phyloP scores from a whole-genome alignment of 2,329 filamentous ascomycete genomes.

The Neoscytalidium dimidiatum region DNA sequence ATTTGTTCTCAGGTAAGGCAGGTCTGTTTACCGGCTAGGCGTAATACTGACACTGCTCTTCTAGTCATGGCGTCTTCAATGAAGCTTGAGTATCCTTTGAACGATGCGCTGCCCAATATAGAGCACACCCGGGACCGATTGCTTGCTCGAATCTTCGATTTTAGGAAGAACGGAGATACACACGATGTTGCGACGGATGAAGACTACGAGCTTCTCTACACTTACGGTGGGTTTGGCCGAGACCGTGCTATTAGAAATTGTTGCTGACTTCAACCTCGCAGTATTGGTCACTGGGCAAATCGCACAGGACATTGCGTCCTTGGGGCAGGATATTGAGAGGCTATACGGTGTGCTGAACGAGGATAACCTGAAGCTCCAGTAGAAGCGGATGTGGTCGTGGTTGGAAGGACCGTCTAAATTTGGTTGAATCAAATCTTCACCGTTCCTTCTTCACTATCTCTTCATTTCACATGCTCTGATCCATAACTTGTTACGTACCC shows the following conservation, averaged over 20 bases:
- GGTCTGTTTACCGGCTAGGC: neutral
- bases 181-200: slow-evolving; percentile 62
- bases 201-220: slow-evolving; percentile 91
- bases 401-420: neutral
- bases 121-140: slow-evolving; percentile 78
- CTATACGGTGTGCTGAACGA: slow-evolving; percentile 64
- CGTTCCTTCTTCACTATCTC: neutral
- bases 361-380: slow-evolving; percentile 60
- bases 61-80: slow-evolving; percentile 84
- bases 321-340: slow-evolving; percentile 58
- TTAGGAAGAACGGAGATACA: slow-evolving; percentile 67
- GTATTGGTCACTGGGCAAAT: slow-evolving; percentile 65
- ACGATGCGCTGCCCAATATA: slow-evolving; percentile 83
- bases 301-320: slow-evolving; percentile 56
- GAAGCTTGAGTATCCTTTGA: slow-evolving; percentile 92
- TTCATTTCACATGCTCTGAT: neutral
- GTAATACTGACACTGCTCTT: neutral
- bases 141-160: slow-evolving; percentile 84
- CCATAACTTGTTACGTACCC: neutral
- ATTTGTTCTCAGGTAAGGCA: slow-evolving; percentile 66
- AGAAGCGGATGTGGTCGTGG: neutral
- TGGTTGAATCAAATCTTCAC: neutral
- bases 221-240: slow-evolving; percentile 64
- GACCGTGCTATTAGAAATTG: neutral
- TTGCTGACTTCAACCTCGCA: slow-evolving; percentile 29